Conservation (phyloP, 208 protist genomes). For the Trypanosoma melophagium region DNA sequence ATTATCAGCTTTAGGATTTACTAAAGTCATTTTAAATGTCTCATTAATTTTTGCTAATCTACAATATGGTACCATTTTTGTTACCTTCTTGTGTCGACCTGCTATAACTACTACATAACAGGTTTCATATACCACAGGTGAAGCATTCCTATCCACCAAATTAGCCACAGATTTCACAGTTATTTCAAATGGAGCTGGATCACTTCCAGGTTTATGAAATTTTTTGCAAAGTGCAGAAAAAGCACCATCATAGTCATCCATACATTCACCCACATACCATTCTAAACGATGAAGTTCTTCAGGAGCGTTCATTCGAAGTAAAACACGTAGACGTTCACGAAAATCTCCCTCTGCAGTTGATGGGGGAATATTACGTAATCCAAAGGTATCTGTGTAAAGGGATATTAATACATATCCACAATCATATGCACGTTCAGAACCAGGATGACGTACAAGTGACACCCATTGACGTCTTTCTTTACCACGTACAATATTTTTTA, state of each 20-base stretch:
- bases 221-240: conserved; percentile 11
- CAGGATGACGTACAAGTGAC: conserved; percentile 65
- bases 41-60: conserved; percentile 51
- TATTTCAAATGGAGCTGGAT: conserved; percentile 43
- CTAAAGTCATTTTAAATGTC: conserved; percentile 45
- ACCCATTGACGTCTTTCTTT: conserved; percentile 65
- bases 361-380: conserved; percentile 35
- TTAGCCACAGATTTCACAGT: conserved; percentile 49
- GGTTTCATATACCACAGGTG: conserved; percentile 38
- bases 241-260: conserved; percentile 31
- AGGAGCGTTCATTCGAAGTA: conserved; percentile 57
- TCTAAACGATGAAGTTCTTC: conserved; percentile 78
- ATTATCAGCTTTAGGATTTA: conserved; percentile 35
- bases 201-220: conserved; percentile 13
- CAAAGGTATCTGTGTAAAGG: conserved; percentile 73
- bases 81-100: conserved; percentile 31
- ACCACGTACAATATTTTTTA: conserved; percentile 54
- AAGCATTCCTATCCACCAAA: conserved; percentile 43
- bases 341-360: conserved; percentile 57
- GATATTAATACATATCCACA: conserved; percentile 62
- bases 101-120: conserved; percentile 52
- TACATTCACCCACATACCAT: conserved; percentile 65
- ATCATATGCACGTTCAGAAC: conserved; percentile 70
- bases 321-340: conserved; percentile 47
- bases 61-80: conserved; percentile 45